Percentiles rank a stretch among this genome's conserved stretches.
Evolutionary conservation across 75 land plant species (phyloP).

Genomic region (Sequoia sempervirens): DNA sequence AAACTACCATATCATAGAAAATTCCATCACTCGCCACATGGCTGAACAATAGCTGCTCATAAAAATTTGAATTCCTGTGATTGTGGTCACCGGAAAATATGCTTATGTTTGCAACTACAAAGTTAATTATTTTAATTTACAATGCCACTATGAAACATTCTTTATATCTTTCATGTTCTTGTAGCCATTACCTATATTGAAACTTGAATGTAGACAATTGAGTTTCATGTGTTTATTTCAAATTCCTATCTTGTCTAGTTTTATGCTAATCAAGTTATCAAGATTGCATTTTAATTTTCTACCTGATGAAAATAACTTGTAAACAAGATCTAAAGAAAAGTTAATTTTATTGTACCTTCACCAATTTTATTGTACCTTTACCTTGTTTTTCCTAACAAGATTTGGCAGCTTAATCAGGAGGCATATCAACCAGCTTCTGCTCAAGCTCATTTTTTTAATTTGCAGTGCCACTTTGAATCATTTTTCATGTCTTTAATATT

Average conservation of each 20-base stretch:
- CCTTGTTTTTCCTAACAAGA: neutral
- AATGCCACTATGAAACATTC: neutral
- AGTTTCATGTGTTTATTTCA: neutral
- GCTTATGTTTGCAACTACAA: too few species aligned
- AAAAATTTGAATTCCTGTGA: too few species aligned
- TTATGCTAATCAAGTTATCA: neutral
- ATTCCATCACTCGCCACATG: too few species aligned
- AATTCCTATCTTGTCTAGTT: neutral
- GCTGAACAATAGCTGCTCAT: too few species aligned
- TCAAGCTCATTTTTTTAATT: neutral
- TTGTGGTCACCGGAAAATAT: too few species aligned
- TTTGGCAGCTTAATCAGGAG: neutral
- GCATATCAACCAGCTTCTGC: too few species aligned
- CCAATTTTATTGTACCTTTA: too few species aligned
- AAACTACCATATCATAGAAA: too few species aligned
- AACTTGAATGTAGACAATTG: neutral
- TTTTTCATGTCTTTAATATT: neutral
- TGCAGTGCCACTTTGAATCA: neutral
- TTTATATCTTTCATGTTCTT: neutral
- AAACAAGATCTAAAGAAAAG: neutral
- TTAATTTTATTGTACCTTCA: neutral
- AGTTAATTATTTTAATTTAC: neutral
- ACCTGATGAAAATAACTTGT: neutral
- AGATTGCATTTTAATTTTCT: neutral
- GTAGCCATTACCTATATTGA: neutral